Percentiles rank a stretch among this genome's conserved stretches.
phyloP scores from a whole-genome alignment of 495 filamentous ascomycete species.

The Pseudoneurospora amorphoporcata region DNA sequence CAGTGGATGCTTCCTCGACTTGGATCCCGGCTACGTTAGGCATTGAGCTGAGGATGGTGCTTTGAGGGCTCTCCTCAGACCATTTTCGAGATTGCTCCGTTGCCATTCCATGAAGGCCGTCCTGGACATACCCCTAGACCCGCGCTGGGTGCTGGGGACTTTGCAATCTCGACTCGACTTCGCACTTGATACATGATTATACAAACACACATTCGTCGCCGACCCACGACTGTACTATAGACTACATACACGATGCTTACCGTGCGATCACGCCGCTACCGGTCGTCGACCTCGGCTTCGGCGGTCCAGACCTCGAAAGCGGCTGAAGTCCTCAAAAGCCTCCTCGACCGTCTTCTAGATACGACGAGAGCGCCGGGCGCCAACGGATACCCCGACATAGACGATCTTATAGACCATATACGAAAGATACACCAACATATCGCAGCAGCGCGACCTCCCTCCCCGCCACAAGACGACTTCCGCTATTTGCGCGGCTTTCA shows the following conservation, averaged over 20 bases:
- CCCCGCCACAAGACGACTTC: slow-evolving; percentile 62
- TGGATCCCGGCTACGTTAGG: background rate
- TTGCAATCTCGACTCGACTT: background rate
- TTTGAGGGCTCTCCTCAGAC: background rate
- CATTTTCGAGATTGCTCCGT: background rate
- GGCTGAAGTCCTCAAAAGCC: slow-evolving; percentile 47
- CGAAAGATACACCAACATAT: slow-evolving; percentile 38
- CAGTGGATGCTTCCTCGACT: background rate
- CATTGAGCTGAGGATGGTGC: background rate
- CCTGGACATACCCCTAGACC: slow-evolving; percentile 11
- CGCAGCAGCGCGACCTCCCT: slow-evolving; percentile 32
- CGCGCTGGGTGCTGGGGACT: slow-evolving; percentile 20
- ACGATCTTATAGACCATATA: slow-evolving; percentile 28
- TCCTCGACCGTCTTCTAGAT: slow-evolving; percentile 43
- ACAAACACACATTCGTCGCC: slow-evolving; percentile 9
- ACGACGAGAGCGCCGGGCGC: slow-evolving; percentile 9
- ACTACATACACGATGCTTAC: slow-evolving; percentile 28
- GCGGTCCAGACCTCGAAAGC: slow-evolving; percentile 44
- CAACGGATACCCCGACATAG: slow-evolving; percentile 31
- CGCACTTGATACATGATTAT: slow-evolving; percentile 14
- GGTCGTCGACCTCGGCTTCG: slow-evolving; percentile 53
- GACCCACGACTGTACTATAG: background rate
- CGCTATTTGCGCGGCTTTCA: slow-evolving; percentile 75
- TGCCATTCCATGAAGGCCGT: slow-evolving; percentile 15
- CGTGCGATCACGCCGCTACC: slow-evolving; percentile 40